These are phyloP conservation scores for Wickerhamomyces sp. DNA, from an alignment of 1,139 yeast genomes.

Conservation along the genomic window DNA sequence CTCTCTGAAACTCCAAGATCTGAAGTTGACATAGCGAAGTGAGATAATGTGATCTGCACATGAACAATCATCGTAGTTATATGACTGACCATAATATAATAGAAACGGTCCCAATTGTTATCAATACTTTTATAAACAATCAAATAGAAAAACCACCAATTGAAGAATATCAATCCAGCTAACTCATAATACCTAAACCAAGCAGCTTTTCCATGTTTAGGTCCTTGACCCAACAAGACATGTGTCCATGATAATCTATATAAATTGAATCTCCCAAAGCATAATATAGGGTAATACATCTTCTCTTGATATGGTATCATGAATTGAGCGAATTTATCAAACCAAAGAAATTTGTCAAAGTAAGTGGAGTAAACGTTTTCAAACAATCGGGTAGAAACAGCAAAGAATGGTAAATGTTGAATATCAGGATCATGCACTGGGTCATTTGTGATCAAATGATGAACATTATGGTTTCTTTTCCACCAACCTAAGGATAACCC, in stretches of 20 bases:
- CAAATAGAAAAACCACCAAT: conserved; percentile 76
- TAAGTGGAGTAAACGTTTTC: conserved; percentile 72
- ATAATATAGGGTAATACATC: conserved; percentile 71
- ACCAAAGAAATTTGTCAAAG: conserved; percentile 61
- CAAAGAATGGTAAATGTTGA: conserved; percentile 88
- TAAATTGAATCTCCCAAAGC: conserved; percentile 82
- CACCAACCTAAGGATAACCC: conserved; percentile 93
- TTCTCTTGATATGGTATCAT: conserved; percentile 63
- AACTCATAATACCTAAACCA: conserved; percentile 82
- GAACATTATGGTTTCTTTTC: conserved; percentile 90
- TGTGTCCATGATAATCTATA: conserved; percentile 81
- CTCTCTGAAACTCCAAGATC: conserved; percentile 79
- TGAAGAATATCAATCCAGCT: conserved; percentile 61
- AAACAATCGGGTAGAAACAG: conserved; percentile 71
- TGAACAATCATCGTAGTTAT: conserved; percentile 84
- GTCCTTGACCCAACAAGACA: conserved; percentile 68
- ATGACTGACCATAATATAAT: conserved; percentile 69
- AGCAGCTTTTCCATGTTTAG: conserved; percentile 75
- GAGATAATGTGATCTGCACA: conserved; percentile 85
- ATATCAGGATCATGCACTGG: conserved; percentile 94
- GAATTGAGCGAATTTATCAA: conserved; percentile 59
- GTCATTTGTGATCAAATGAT: conserved; percentile 82
- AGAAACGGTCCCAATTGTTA: conserved; percentile 46
- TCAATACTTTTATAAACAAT: conserved; percentile 49
- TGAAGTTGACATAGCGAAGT: conserved; percentile 90